Percentiles rank a stretch among this genome's conserved stretches.
phyloP scores from a whole-genome alignment of 805 yeast genomes.

The Cyberlindnera japonica region DNA sequence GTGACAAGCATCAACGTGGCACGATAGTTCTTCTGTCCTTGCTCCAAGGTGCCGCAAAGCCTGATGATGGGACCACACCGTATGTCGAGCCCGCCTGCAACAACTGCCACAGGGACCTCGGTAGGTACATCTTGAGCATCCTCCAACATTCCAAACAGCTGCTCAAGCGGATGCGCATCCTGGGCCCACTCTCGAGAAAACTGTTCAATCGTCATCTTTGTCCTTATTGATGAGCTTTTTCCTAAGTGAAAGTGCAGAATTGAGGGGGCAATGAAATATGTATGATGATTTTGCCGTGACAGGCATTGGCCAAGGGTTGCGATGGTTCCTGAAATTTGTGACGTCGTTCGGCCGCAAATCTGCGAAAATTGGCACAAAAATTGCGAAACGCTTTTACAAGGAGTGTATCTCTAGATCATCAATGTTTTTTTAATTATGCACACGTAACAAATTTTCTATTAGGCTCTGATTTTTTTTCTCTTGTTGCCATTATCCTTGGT shows the following conservation, averaged over 20 bases:
- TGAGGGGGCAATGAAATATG: neutral
- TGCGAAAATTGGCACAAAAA: neutral
- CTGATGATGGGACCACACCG: constrained; percentile 79
- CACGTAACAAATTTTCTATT: neutral
- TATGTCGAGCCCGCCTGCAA: constrained; percentile 35
- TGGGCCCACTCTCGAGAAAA: constrained; percentile 10
- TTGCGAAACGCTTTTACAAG: neutral
- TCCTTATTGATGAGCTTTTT: too few relatives aligned
- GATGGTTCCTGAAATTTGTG: neutral
- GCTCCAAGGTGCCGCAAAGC: constrained; percentile 59
- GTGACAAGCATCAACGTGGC: constrained; percentile 68
- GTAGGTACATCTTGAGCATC: constrained; percentile 13
- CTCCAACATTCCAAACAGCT: constrained; percentile 10
- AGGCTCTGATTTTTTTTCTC: constrained; percentile 17
- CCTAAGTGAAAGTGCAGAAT: neutral
- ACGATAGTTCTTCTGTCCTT: constrained; percentile 48
- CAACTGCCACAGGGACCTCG: constrained; percentile 10
- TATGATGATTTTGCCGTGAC: neutral
- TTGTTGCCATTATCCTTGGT: constrained; percentile 11
- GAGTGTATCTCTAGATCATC: neutral
- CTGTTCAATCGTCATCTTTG: constrained; percentile 3
- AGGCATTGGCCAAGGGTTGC: neutral
- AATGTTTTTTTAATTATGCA: neutral
- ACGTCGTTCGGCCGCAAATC: neutral
- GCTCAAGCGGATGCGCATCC: constrained; percentile 12